Evolutionary conservation across 1,284 basidiomycete genomes (phyloP), one percentile per base, ranked within the genome.

Genomic region (Tilletia setariae): DNA sequence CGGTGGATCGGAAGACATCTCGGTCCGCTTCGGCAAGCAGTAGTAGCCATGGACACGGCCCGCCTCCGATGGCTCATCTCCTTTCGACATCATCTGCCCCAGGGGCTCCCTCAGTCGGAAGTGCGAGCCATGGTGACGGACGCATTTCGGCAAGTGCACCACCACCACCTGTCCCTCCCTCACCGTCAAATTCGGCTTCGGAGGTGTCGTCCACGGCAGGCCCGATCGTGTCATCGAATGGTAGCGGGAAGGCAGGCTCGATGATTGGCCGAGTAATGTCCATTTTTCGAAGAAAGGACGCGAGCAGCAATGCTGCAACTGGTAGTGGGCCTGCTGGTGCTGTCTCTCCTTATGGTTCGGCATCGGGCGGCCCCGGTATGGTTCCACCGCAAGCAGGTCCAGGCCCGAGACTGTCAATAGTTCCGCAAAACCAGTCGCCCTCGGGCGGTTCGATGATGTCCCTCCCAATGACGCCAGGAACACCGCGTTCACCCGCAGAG

Each of bases 371-470:
- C 35, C 6, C 35, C 11, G 35, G 35, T 11, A 40, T 40, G 35
- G 6, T 16, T 16, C 19, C 46, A 23, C 16, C 46, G 46, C 46
- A 19, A 49, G 46, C 46, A 23, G 46, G 46, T 23, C 46, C 46
- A 11, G 11, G 11, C 19, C 46, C 46, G 4, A 23, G 46, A 19
- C 46, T n/a, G 19, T 19, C 46, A 3, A 19, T 19, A 16, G 19
- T 23, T 6, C 46, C 46, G 16, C 21, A 35, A 9, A 40, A 32
- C n/a, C 56, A 61, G 15, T 61, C 56, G 6, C 56, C 56, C 6
- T 61, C 56, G 13, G 56, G 56, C 9, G 56, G 56, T 11, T 61
- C 56, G 56, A 32, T 35, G 56, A 35, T 61, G 30, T 9, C 56
- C 16, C 56, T 61, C 11, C 56, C 56, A 28, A 8, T 35, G 25